Evolutionary conservation across 176 grass and related monocot species (phyloP).

Genomic region (Pontederia crassipes): DNA sequence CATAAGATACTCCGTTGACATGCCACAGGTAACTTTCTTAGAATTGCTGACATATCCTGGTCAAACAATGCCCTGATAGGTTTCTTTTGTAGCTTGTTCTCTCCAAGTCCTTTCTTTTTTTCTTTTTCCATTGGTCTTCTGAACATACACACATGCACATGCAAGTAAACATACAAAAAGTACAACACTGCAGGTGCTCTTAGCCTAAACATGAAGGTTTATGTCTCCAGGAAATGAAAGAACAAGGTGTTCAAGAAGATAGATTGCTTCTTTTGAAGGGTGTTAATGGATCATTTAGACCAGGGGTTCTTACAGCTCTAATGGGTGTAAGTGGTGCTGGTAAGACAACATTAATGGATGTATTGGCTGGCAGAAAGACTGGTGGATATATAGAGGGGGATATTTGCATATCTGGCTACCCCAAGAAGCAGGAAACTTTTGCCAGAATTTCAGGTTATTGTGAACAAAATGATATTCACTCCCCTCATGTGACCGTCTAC

Average conservation of each 20-base stretch:
- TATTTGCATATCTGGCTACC: constrained; percentile 69
- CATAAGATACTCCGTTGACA: constrained; percentile 80
- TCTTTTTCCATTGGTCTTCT: no score
- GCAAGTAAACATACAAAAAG: no score
- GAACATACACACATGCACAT: no score
- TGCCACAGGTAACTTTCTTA: constrained; percentile 55
- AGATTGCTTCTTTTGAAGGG: constrained; percentile 55
- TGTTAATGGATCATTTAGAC: constrained; percentile 81
- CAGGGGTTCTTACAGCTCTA: constrained; percentile 69
- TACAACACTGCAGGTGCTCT: no score
- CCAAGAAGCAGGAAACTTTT: constrained; percentile 83
- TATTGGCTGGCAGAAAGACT: constrained; percentile 80
- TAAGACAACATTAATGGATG: constrained; percentile 91
- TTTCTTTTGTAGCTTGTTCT: no score
- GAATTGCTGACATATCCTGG: no score
- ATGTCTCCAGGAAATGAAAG: constrained; percentile 68
- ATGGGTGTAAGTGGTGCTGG: constrained; percentile 92
- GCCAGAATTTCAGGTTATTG: constrained; percentile 86
- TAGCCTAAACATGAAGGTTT: no score
- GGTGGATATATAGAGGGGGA: constrained; percentile 63
- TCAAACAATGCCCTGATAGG: no score
- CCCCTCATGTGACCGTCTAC: constrained; percentile 64
- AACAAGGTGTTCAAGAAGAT: constrained; percentile 47
- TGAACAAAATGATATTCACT: constrained; percentile 82
- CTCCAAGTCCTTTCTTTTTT: no score